These are phyloP conservation scores for Aspergillus terreus DNA, from an alignment of 2,329 filamentous ascomycete species.

Conservation along the genomic window DNA sequence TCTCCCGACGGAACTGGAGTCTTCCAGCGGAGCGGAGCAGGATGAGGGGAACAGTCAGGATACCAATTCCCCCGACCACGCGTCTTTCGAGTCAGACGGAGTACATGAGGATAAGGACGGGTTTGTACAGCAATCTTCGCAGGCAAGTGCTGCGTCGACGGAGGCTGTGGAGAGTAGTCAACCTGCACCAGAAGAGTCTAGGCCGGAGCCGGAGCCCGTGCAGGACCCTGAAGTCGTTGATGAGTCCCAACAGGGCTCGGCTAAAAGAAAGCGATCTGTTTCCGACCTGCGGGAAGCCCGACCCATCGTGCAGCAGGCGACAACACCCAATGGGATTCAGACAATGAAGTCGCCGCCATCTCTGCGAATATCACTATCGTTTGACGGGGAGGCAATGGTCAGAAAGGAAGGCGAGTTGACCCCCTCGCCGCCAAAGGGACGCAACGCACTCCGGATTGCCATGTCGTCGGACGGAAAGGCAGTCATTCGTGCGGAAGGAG, in stretches of 20 bases:
- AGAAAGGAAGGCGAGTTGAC: conserved; percentile 37
- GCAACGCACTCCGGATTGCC: conserved; percentile 65
- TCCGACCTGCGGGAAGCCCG: conserved; percentile 24
- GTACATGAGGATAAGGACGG: conserved; percentile 27
- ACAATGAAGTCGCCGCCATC: conserved; percentile 33
- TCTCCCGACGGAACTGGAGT: conserved; percentile 23
- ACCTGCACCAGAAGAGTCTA: conserved; percentile 17
- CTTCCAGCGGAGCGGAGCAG: conserved; percentile 28
- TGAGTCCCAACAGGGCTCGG: conserved; percentile 17
- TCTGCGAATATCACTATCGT: conserved; percentile 39
- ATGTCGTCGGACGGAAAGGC: conserved; percentile 87
- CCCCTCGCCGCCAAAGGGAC: conserved; percentile 38
- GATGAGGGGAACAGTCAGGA: conserved; percentile 19
- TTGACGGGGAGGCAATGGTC: conserved; percentile 39
- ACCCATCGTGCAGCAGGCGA: conserved; percentile 8
- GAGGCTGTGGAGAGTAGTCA: conserved; percentile 23
- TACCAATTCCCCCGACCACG: conserved; percentile 14
- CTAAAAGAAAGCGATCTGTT: conserved; percentile 33
- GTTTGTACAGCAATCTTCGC: conserved; percentile 25
- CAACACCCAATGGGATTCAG: conserved; percentile 17
- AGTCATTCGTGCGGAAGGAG: conserved; percentile 69
- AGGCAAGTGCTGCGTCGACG: conserved; percentile 27
- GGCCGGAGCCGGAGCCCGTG: conserved; percentile 12
- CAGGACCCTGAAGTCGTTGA: conserved; percentile 12
- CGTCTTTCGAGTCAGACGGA: conserved; percentile 14